Base-by-base conservation (phyloP, 2,329 filamentous ascomycete species). In the Xylariaceae sp. region DNA sequence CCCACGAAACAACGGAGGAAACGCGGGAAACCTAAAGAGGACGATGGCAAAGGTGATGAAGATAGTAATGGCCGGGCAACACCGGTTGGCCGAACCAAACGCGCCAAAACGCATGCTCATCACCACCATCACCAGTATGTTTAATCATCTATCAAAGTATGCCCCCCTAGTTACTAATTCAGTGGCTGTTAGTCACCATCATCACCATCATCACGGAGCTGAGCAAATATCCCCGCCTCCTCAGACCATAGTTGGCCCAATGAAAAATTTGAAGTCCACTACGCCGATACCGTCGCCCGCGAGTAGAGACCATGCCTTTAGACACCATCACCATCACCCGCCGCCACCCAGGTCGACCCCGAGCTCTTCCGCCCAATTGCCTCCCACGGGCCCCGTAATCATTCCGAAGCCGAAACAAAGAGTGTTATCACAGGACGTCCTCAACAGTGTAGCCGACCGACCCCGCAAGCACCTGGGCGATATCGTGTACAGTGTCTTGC, bases 391-490 rank as follows among this genome's bases (percentile, higher is more conserved):
- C 61, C 72, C 68, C 46, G 74, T 69, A 55, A 73, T 72, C 50
- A 68, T 75, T 57, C 76, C 83, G 53, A 85, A 86, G 66, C 77
- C 84, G 6, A 85, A 84, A 57, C 83, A 81, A 2, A 81, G 80
- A 15, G 79, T 95, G 21, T 81, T 80, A 9, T 88, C 87, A 1
- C 79, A 87, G 57, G 78, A 81, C 0, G 81, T 96, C 0, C 70
- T 96, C 12, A 84, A 90, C 1, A 85, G 83, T 29, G 84, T 92
- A 3, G 78, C 85, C 0, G 74, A 86, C 53, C 78, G 83, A 16
- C 87, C 89, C 8, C 86, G 91, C 9, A 80, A 84, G 51, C 91
- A 96, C 67, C 80, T 97, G 2, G 92, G 92, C 32, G 89, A 90
- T 53, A 87, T 89, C 3, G 76, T 95, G 13, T 97, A 97, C 68